Base-by-base conservation (phyloP, 1,284 basidiomycete genomes). In the Caloboletus firmus region DNA sequence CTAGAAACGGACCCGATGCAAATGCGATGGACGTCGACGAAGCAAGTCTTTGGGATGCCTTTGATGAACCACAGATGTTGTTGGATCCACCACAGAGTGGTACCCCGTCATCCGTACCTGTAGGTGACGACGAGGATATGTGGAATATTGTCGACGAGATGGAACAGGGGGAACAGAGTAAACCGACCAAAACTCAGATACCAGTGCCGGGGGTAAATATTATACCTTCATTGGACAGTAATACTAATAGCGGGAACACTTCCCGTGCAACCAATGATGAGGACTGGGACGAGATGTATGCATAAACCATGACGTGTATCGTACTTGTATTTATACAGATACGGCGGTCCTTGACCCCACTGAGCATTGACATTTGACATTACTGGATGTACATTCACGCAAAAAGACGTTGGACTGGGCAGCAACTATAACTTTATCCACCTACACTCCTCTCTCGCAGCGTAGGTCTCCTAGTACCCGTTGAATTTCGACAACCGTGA, bases 111-210 rank as follows among this genome's bases (percentile, higher is more conserved):
- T 47, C 44, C 46, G 46, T 43, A 42, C 49, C 49, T 5, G 50
- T 32, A 18, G 78, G 77, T 22, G 77, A 80, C 18, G 83, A 86
- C 49, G 80, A 85, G 41, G 82, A 85, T 6, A 82, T 89, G 79
- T 87, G 86, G 82, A 81, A 85, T 57, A 73, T 87, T 28, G 67
- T 87, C 49, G 72, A 79, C 45, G 85, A 89, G 50, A 56, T 63
- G 17, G 61, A 63, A 54, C 53, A 54, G 52, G 50, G 53, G 11
- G 51, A 52, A 35, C 54, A 55, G 37, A 37, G 34, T 15, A 57
- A 43, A 43, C 28, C 32, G 6, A 12, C 39, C 32, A 31, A 45
- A 18, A 34, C 39, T 18, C 54, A 57, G 47, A 59, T 68, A 53
- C 62, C 64, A 22, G 1, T 55, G 40, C 61, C 65, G 13, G 49